Evolutionary conservation across 139 green algal species (phyloP), one percentile per base, ranked within the genome.

Genomic region (Mychonastes homosphaera): DNA sequence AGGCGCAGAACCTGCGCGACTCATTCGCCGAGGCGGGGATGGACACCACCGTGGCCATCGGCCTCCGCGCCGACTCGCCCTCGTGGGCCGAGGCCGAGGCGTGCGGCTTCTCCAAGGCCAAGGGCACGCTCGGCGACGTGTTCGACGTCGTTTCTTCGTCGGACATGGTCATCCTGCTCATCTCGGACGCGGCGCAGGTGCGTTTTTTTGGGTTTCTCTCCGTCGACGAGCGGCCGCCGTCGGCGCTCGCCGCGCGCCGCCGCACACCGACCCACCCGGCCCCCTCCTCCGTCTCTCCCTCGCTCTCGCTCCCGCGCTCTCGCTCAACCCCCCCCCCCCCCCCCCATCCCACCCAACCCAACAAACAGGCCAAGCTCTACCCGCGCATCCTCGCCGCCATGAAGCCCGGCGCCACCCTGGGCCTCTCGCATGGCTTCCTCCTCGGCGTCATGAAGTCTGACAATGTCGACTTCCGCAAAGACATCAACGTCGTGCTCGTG

Each of bases 401-500:
- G 89, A 98, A 98, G 81, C 92, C 92, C 12, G 89, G 92, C 23
- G 66, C 92, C 46, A 96, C 89, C 7, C 81, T 99, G 38, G 92
- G 92, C 32, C 84, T 99, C 39, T 96, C 87, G 50, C 93, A 99
- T 79, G 93, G 93, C 34, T 99, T 98, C 84, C 82, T 99, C 64
- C 77, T 98, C 54, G 91, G 91, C 32, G 87, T 95, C 23, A 91
- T 97, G 79, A 81, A 83, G 74, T 93, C 87, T 62, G 84, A 97
- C 39, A 76, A 74, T 33, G 86, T 84, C 1, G 83, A 94, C 62
- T 99, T 99, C 87, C 75, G 92, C 39, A 64, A 85, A 38, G 93
- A 99, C 79, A 97, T 99, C 82, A 96, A 96, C 62, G 93, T 99
- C 2, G 79, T 98, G 33, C 83, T 98, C 40, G 84, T 97, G 28